phyloP scores from a whole-genome alignment of 139 green algal species.

The Coelastrella sp. region DNA sequence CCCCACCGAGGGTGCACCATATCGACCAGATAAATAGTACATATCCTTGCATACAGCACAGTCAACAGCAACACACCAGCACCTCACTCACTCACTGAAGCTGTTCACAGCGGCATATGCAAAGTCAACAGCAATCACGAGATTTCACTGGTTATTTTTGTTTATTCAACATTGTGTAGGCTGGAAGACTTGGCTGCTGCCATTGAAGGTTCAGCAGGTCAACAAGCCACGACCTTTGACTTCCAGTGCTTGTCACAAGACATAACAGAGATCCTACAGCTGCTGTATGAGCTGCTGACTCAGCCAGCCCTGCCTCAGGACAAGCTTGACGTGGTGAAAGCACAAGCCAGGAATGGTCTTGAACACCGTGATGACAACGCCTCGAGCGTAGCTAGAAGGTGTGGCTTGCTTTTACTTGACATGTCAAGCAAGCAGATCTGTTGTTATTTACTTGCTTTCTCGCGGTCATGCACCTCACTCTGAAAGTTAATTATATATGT shows the following conservation, averaged over 20 bases:
- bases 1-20: too few species aligned
- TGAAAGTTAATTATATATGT: too few species aligned
- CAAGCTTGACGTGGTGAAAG: conserved; percentile 62
- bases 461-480: too few species aligned
- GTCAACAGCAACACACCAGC: too few species aligned
- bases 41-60: too few species aligned
- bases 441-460: too few species aligned
- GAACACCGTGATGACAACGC: conserved; percentile 35
- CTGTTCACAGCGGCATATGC: too few species aligned
- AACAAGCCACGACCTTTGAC: conserved; percentile 60
- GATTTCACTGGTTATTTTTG: too few species aligned
- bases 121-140: too few species aligned
- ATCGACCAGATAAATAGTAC: too few species aligned
- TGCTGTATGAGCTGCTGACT: conserved; percentile 62
- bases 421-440: too few species aligned
- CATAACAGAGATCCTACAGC: conserved; percentile 16
- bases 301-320: conserved; percentile 60
- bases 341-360: conserved; percentile 45
- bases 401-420: neutral
- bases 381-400: conserved; percentile 7
- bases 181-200: conserved; percentile 69
- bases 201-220: conserved; percentile 67
- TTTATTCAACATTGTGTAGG: neutral
- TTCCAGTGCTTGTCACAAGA: conserved; percentile 69
- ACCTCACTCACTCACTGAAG: too few species aligned